These are phyloP conservation scores for Alnus glutinosa DNA, from an alignment of 306 rosid genomes.

Conservation along the genomic window DNA sequence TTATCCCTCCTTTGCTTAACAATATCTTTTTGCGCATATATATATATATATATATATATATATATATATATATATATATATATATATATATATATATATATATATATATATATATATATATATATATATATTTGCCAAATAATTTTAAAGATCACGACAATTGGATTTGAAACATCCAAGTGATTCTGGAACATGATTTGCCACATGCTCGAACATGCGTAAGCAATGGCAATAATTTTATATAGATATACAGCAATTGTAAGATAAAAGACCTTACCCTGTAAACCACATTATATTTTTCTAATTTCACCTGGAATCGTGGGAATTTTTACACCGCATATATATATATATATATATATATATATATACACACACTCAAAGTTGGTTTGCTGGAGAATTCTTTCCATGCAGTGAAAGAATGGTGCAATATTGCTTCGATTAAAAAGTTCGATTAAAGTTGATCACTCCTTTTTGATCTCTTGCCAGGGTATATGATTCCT, in stretches of 20 bases:
- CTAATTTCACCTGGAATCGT: too few relatives aligned
- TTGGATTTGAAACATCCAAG: background rate
- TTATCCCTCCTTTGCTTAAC: background rate
- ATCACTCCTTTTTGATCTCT: background rate
- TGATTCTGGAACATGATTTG: background rate
- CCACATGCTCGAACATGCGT: too few relatives aligned
- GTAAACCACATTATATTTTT: too few relatives aligned
- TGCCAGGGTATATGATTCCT: slow-evolving; percentile 22
- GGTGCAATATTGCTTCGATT: background rate
- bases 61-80: background rate
- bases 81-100: background rate
- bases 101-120: too few relatives aligned
- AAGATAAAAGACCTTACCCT: too few relatives aligned
- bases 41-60: background rate
- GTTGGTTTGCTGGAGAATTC: background rate
- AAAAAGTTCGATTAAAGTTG: background rate
- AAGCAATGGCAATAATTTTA: too few relatives aligned
- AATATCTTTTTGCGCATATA: too few relatives aligned
- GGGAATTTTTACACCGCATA: too few relatives aligned
- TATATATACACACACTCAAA: background rate
- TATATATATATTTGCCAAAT: background rate
- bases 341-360: background rate
- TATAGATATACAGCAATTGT: too few relatives aligned
- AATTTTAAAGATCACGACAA: background rate
- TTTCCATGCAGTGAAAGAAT: background rate